Base-by-base conservation (phyloP, 164 flowering plant genomes). In the Aristolochia fimbriata region DNA sequence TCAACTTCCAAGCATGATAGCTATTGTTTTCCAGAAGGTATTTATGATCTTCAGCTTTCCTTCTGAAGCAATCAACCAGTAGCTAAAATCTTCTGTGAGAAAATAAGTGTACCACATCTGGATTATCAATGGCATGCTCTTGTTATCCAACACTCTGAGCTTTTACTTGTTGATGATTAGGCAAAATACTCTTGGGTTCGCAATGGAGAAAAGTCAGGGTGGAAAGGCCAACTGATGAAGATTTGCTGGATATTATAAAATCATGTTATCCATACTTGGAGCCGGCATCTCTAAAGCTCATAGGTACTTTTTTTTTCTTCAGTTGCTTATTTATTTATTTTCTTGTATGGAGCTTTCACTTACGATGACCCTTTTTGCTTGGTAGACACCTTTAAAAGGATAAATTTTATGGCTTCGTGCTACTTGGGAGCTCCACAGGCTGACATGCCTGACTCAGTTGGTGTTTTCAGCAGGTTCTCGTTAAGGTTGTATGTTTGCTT, bases 191-290 rank as follows among this genome's bases (percentile, higher is more conserved):
- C 55, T 76, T 80, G 51, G 74, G 85, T 41, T 70, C 64, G 47
- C 76, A 81, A 25, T 90, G 97, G 97, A 78, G 94, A 75, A 83
- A 78, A 76, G 83, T 94, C 51, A 65, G 75, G 80, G 71, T 94
- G 74, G 67, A 66, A 21, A 75, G 76, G 15, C 72, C 91, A n/a
- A 74, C 63, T 62, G 65, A 53, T 24, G 72, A 77, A 11, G 96
- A 91, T 70, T 58, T 94, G 70, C 46, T 75, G 24, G 68, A 66
- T 48, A 85, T 94, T 63, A 68, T 94, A 59, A 74, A 70, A 53
- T 63, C 74, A 20, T 70, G 83, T 82, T 82, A 80, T 77, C 95
- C 93, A 50, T 64, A 62, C 52, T 65, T 94, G 76, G 78, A 74
- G 60, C 68, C 70, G 61, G 57, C 86, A 54, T 65, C 83, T 47